Evolutionary conservation across 2,329 filamentous ascomycete species (phyloP), one percentile per base, ranked within the genome.

Genomic region (Phaeosphaeria sp.): DNA sequence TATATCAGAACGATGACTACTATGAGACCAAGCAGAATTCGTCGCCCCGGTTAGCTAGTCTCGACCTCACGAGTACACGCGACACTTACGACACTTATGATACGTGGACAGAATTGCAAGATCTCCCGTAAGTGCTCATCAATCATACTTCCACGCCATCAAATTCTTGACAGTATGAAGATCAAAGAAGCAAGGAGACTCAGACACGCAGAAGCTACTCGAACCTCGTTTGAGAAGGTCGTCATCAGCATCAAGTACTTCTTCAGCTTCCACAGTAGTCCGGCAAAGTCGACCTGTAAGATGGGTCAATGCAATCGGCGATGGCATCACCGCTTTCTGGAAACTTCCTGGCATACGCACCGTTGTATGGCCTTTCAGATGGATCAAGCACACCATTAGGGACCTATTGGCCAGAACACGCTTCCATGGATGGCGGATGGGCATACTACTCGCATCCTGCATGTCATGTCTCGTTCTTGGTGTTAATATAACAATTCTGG

Each of bases 371-470:
- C 43, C 43, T 2, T 53, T 40, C 21, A 27, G 7, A 53, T 53
- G 51, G 43, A 15, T 53, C 11, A 18, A 47, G 15, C 18, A 18
- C 8, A 20, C 18, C n/a, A 24, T 40, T 2, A 40, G 8, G 7
- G 25, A 21, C 15, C 8, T 27, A 4, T 18, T 48, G 43, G 51
- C 43, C 11, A 45, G 18, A 17, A 47, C 30, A 3, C 27, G 30
- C 20, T 68, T 60, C 18, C 30, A 61, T 21, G 65, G 66, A 13
- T 70, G 66, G 66, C 62, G 57, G 2, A 67, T 64, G 65, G 67
- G 67, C 11, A 51, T 67, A 0, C 47, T 69, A 0, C 18, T 60
- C 1, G 66, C 63, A 7, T 43, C 56, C n/a, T 66, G 55, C 42
- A 57, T 54, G 45, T 66, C 63, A 0, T 25, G 46, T 2, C 24